Percentiles rank a stretch among this genome's conserved stretches.
Evolutionary conservation across 441 rosid genomes (phyloP).

Genomic region (Dalechampia spathulata): DNA sequence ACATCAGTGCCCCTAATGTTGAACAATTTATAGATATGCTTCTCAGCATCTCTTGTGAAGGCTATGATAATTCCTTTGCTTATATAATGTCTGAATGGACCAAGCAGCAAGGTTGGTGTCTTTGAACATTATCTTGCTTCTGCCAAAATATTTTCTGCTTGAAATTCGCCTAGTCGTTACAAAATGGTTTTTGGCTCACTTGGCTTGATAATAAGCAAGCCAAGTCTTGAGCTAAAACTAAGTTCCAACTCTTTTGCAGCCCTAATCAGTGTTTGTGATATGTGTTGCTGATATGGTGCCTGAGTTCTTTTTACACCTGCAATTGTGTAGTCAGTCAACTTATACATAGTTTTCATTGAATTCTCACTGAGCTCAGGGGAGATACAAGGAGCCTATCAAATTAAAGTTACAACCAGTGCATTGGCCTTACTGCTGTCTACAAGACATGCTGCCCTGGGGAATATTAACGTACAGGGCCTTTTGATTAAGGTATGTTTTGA

Average conservation of each 20-base stretch:
- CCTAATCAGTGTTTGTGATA: background rate
- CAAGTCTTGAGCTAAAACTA: background rate
- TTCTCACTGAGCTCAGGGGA: slow-evolving; percentile 45
- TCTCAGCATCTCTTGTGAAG: slow-evolving; percentile 51
- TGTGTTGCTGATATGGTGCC: background rate
- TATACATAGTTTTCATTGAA: background rate
- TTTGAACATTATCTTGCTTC: background rate
- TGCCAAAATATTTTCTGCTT: no score
- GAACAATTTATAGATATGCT: slow-evolving; percentile 75
- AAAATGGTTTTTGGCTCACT: background rate
- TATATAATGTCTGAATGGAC: slow-evolving; percentile 95
- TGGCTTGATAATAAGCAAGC: background rate
- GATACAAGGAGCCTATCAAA: slow-evolving; percentile 87
- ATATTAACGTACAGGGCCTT: slow-evolving; percentile 70
- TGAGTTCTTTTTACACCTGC: background rate
- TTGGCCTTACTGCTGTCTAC: slow-evolving; percentile 70
- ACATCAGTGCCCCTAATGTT: slow-evolving; percentile 70
- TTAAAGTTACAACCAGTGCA: slow-evolving; percentile 81
- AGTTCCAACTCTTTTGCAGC: background rate
- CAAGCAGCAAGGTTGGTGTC: slow-evolving; percentile 67
- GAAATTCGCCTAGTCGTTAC: no score
- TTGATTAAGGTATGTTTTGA: slow-evolving; percentile 48
- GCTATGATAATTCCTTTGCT: slow-evolving; percentile 56
- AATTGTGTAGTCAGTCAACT: background rate
- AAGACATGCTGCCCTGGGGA: slow-evolving; percentile 62